phyloP scores from a whole-genome alignment of 495 filamentous ascomycete species.

The Podospora anserina region DNA sequence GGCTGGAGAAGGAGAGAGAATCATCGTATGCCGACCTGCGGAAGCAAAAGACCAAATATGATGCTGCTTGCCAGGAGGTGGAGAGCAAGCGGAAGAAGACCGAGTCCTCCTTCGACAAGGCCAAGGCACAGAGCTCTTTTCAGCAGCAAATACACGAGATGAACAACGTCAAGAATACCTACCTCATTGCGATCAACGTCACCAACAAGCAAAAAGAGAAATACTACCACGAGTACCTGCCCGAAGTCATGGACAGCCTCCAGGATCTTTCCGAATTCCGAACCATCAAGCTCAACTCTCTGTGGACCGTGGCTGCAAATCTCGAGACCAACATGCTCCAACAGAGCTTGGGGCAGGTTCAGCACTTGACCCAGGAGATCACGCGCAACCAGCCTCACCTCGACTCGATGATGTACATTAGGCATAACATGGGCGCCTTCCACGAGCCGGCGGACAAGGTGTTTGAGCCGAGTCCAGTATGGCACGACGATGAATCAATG shows the following conservation, averaged over 20 bases:
- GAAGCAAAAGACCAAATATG: conserved; percentile 91
- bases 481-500: conserved; percentile 90
- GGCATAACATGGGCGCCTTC: conserved; percentile 78
- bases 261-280: conserved; percentile 92
- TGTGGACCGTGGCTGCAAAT: conserved; percentile 77
- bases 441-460: conserved; percentile 77
- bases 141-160: conserved; percentile 89
- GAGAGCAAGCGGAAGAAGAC: conserved; percentile 92
- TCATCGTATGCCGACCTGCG: conserved; percentile 75
- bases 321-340: conserved; percentile 73
- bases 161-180: conserved; percentile 97
- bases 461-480: conserved; percentile 95
- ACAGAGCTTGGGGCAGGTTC: conserved; percentile 65
- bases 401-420: conserved; percentile 95
- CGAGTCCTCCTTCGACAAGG: conserved; percentile 81
- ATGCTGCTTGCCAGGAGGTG: conserved; percentile 86
- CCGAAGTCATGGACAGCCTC: conserved; percentile 82
- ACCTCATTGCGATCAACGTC: conserved; percentile 90
- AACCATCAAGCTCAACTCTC: conserved; percentile 71
- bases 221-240: conserved; percentile 95
- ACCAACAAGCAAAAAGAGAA: conserved; percentile 95
- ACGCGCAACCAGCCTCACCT: conserved; percentile 81
- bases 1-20: conserved; percentile 87
- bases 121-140: conserved; percentile 84
- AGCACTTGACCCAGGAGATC: conserved; percentile 73